Evolutionary conservation across 305 asterid species (phyloP).

Genomic region (Fraxinus dipetala): DNA sequence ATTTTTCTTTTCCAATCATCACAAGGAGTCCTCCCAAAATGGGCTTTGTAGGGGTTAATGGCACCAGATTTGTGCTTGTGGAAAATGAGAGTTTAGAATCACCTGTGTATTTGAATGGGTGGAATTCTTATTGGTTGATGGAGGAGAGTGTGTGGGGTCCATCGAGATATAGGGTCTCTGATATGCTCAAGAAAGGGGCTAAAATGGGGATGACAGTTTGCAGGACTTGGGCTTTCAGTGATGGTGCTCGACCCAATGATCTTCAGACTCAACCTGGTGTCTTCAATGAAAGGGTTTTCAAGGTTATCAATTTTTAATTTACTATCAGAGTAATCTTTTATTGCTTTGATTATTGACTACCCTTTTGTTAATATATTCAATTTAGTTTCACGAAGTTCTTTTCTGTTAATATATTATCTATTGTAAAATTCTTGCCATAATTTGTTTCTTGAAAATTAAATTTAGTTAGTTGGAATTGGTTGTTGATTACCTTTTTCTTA

Average conservation of each 20-base stretch:
- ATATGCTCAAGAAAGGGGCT: conserved; percentile 48
- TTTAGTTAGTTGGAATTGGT: not conserved
- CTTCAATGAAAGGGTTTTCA: conserved; percentile 46
- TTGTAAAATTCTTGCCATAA: not conserved
- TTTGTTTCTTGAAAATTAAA: not conserved
- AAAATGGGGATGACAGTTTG: conserved; percentile 56
- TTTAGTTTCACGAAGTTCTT: not conserved
- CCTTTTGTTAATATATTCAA: not conserved
- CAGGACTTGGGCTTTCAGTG: conserved; percentile 65
- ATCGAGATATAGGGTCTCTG: conserved; percentile 43
- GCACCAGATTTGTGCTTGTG: conserved; percentile 47
- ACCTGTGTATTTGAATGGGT: conserved; percentile 47
- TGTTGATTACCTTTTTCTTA: not conserved
- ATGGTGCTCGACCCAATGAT: conserved; percentile 39
- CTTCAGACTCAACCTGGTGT: conserved; percentile 48
- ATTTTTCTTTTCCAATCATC: conserved; percentile 31
- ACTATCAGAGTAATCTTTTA: not conserved
- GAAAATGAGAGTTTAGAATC: not conserved
- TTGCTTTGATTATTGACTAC: not conserved
- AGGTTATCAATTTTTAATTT: conserved; percentile 26
- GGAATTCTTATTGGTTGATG: conserved; percentile 73
- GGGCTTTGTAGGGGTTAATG: conserved; percentile 52
- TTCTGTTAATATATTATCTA: not conserved
- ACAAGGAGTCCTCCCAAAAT: conserved; percentile 34
- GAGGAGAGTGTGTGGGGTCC: conserved; percentile 37